Conservation (phyloP, 2,329 filamentous ascomycete species). For the Hirsutella rhossiliensis region DNA sequence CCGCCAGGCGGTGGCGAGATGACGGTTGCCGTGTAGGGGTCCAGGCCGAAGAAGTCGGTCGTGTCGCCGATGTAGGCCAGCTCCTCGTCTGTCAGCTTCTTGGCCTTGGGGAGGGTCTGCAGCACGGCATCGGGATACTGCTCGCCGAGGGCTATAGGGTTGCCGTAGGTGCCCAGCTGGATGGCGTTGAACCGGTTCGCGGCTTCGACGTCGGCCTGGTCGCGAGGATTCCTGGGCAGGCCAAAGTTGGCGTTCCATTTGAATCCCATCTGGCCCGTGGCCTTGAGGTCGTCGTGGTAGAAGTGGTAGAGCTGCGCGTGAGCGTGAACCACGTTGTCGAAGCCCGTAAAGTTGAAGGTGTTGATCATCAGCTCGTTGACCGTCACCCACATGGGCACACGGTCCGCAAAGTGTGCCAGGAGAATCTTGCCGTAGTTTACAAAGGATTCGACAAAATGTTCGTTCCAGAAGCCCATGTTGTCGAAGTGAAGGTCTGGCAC, state of each 20-base stretch:
- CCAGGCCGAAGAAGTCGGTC: slow-evolving; percentile 43
- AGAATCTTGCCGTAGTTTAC: slow-evolving; percentile 40
- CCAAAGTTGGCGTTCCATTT: slow-evolving; percentile 40
- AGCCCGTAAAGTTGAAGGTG: slow-evolving; percentile 23
- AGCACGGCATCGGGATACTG: slow-evolving; percentile 37
- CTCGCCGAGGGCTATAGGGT: slow-evolving; percentile 38
- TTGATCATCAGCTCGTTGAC: slow-evolving; percentile 39
- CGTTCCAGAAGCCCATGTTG: slow-evolving; percentile 31
- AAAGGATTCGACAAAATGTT: slow-evolving; percentile 35
- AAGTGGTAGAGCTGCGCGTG: slow-evolving; percentile 38
- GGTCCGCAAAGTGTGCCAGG: slow-evolving; percentile 37
- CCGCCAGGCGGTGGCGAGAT: slow-evolving; percentile 30
- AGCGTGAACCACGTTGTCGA: slow-evolving; percentile 30
- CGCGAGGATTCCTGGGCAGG: slow-evolving; percentile 28
- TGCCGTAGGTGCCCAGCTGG: slow-evolving; percentile 36
- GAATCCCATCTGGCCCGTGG: slow-evolving; percentile 34
- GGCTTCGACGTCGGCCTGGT: slow-evolving; percentile 29
- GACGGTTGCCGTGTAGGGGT: slow-evolving; percentile 44
- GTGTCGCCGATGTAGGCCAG: slow-evolving; percentile 36
- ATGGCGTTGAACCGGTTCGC: slow-evolving; percentile 33
- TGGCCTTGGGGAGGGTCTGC: slow-evolving; percentile 30
- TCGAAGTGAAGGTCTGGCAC: slow-evolving; percentile 22
- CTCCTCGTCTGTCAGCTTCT: slow-evolving; percentile 32
- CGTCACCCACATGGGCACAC: slow-evolving; percentile 39
- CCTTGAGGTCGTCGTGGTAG: slow-evolving; percentile 41